A percentile compares a stretch with the other conserved stretches of the same genome.
Conservation (phyloP, 352 stramenopile species). For the Elongisporangium undulatum region DNA sequence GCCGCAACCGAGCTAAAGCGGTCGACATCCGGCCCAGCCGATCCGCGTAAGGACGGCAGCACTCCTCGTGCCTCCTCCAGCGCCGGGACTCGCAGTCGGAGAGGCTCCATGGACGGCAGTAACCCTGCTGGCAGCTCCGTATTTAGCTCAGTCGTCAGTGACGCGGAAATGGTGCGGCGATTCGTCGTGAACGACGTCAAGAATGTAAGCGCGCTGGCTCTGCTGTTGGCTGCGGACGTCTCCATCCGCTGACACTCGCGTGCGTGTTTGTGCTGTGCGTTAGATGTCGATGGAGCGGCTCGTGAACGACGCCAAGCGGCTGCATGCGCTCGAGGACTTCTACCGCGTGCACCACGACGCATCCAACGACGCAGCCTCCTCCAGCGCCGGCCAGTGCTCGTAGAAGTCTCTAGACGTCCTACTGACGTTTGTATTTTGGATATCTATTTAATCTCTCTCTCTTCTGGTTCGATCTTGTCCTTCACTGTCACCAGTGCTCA, state of each 20-base stretch:
- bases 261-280: constrained; percentile 4
- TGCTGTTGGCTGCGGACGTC: background rate
- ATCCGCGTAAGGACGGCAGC: constrained; percentile 3
- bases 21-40: constrained; percentile 21
- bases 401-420: constrained; percentile 17
- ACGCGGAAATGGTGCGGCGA: constrained; percentile 60
- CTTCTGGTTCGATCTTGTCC: constrained; percentile 16
- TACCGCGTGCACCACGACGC: constrained; percentile 28
- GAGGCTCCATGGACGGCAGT: constrained; percentile 21
- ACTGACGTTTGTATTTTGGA: constrained; percentile 21
- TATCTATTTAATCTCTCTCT: constrained; percentile 26
- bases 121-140: constrained; percentile 2
- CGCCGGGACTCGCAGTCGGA: constrained; percentile 26
- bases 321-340: constrained; percentile 66
- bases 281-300: constrained; percentile 81
- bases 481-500: constrained; percentile 7
- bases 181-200: constrained; percentile 68
- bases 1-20: constrained; percentile 23
- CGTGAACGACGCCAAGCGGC: constrained; percentile 66
- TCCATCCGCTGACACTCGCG: background rate
- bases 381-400: background rate
- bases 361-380: constrained; percentile 2
- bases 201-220: constrained; percentile 21
- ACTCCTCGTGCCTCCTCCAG: constrained; percentile 3
- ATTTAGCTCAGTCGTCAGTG: constrained; percentile 42